These are phyloP conservation scores for Umbelopsis isabellina DNA, from an alignment of 192 early-diverging fungal genomes.

Conservation along the genomic window DNA sequence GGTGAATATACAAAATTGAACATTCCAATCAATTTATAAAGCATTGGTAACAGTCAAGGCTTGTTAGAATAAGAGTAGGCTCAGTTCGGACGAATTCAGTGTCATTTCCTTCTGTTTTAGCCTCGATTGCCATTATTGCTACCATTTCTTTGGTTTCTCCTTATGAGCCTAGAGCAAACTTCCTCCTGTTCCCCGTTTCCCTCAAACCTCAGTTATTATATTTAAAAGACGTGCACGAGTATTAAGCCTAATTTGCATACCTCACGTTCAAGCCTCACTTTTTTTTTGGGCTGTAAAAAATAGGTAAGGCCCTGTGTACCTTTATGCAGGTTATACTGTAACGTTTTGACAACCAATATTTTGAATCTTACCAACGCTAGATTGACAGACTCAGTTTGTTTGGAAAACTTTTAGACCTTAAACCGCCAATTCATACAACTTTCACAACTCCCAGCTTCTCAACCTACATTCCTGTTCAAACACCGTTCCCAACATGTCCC, in stretches of 20 bases:
- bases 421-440: background rate
- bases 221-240: background rate
- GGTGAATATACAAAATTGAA: background rate
- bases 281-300: background rate
- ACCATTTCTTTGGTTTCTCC: background rate
- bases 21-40: constrained; percentile 6
- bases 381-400: background rate
- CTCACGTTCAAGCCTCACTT: constrained; percentile 3
- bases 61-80: constrained; percentile 4
- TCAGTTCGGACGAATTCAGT: background rate
- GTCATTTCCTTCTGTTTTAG: background rate
- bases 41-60: background rate
- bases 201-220: background rate
- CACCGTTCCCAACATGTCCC: constrained; percentile 5
- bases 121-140: background rate
- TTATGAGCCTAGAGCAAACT: background rate
- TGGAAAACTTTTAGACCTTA: background rate
- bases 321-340: background rate
- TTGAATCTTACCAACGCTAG: background rate
- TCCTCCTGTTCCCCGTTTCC: constrained; percentile 1
- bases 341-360: constrained; percentile 6
- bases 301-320: constrained; percentile 14
- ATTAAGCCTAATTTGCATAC: background rate
- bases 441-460: background rate
- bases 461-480: background rate